Conservation (phyloP, 352 stramenopile genomes). For the Phytophthora sojae region DNA sequence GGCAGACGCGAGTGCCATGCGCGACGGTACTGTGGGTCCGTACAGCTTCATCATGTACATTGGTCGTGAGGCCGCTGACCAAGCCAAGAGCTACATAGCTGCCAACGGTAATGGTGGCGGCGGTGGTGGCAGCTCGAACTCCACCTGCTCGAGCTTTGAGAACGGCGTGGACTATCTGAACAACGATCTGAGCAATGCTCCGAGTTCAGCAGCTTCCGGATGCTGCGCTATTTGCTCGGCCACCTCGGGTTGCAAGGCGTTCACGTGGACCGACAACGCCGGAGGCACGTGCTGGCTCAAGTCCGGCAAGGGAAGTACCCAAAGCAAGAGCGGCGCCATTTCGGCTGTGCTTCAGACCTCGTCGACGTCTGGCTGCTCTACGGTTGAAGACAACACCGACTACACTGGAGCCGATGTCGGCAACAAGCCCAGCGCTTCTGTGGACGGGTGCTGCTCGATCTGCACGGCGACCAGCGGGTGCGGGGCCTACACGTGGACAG, state of each 20-base stretch:
- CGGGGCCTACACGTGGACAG: background rate
- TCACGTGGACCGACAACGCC: background rate
- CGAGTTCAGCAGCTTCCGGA: background rate
- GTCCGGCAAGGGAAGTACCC: background rate
- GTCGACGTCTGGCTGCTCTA: background rate
- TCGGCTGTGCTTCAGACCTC: background rate
- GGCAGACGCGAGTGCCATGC: background rate
- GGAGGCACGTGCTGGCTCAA: background rate
- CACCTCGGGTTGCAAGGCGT: background rate
- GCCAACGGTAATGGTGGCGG: background rate
- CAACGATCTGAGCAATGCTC: background rate
- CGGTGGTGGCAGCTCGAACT: background rate
- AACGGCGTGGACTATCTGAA: background rate
- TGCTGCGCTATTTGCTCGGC: background rate
- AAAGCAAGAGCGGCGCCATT: background rate
- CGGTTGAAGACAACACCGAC: background rate
- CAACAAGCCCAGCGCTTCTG: background rate
- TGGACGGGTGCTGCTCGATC: background rate
- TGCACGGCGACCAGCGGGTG: background rate
- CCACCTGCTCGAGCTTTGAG: background rate
- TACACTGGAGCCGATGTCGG: background rate
- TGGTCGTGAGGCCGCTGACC: background rate
- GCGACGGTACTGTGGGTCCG: background rate
- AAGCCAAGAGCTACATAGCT: background rate
- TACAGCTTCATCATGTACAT: conserved; percentile 2